Evolutionary conservation across 345 rosid genomes (phyloP), one percentile per base, ranked within the genome.

Genomic region (Rhodamnia argentea): DNA sequence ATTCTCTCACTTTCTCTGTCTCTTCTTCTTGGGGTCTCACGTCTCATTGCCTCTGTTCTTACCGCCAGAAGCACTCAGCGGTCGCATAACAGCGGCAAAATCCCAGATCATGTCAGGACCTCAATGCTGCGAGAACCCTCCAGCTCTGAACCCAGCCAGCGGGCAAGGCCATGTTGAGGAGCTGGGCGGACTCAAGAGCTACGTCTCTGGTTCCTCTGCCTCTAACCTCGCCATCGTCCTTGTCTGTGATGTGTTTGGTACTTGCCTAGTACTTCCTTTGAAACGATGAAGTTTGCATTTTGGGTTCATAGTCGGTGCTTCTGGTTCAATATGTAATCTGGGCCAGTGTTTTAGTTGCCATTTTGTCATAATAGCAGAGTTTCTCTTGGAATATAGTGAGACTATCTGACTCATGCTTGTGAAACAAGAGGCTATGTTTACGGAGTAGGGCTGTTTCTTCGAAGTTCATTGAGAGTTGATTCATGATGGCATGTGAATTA

Each of bases 91-190:
- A 27, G 74, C 29, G 75, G 75, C 75, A 62, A 62, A 32, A 15
- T 62, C 75, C 75, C 22, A 15, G 32, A 86, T 7, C 52, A 94
- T 94, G 99, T 91, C 95, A n/a, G 93, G 93, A 58, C 91, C 94
- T 85, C 94, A 95, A 92, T 95, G 99, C 92, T 92, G 94, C 37
- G 88, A 88, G 84, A 93, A 94, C 90, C 98, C 99, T 62, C 98
- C 96, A 52, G 87, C 83, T 44, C 86, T 90, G 7, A 88, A 90
- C 88, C 89, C 94, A 37, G 85, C 47, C 42, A 74, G 90, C n/a
- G 98, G 98, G 44, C 87, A 86, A 42, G 98, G 99, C 13, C 90
- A 90, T 26, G 94, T 92, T 7, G 91, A 94, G 88, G 87, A 93
- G 76, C 56, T 95, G 5, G 95, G 90, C 27, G 97, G 95, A 52